Base-by-base conservation (phyloP, 2,329 filamentous ascomycete species). In the Gnomoniopsis smithogilvyi region DNA sequence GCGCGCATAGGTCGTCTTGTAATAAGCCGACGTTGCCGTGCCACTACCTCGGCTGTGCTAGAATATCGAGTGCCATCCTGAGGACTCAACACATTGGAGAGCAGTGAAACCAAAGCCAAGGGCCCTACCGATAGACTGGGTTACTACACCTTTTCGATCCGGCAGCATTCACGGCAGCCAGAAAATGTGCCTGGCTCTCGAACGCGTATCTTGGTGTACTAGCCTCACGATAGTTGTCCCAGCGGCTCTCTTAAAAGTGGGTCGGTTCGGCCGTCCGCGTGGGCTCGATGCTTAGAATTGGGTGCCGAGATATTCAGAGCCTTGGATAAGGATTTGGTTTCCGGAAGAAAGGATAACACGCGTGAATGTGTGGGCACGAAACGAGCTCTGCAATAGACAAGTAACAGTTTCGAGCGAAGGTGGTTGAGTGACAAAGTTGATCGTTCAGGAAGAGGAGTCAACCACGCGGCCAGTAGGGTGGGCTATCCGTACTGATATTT, bases 401-500 rank as follows among this genome's bases (percentile, higher is more conserved):
- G 47, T 41, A n/a, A 49, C 11, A 48, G n/a, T 30, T 30, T 26
- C 19, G 30, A 54, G 30, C 19, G 43, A 17, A n/a, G 19, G 43
- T 41, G 2, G 51, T 52, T 51, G 19, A 48, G 12, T 12, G n/a
- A 48, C 26, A n/a, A n/a, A 8, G 19, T 11, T 46, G 21, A 24
- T 43, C 24, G 4, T 52, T 17, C 38, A 38, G 22, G 53, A 43
- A 56, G 58, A 49, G 53, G 50, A 54, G 43, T 12, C 51, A 22
- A 48, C 26, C 34, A 54, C 36, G 19, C 52, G 19, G n/a, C 21
- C 46, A 60, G 45, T 47, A 59, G 60, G 56, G 49, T 54, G 49
- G 56, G 14, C 57, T 49, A 45, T 14, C 46, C 19, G 30, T 48
- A 30, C 43, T 55, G 48, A 50, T 56, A 50, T n/a, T n/a, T 17